Percentiles rank a stretch among this genome's conserved stretches.
phyloP scores from a whole-genome alignment of 2,329 filamentous ascomycete species.

The Akanthomyces muscarius region DNA sequence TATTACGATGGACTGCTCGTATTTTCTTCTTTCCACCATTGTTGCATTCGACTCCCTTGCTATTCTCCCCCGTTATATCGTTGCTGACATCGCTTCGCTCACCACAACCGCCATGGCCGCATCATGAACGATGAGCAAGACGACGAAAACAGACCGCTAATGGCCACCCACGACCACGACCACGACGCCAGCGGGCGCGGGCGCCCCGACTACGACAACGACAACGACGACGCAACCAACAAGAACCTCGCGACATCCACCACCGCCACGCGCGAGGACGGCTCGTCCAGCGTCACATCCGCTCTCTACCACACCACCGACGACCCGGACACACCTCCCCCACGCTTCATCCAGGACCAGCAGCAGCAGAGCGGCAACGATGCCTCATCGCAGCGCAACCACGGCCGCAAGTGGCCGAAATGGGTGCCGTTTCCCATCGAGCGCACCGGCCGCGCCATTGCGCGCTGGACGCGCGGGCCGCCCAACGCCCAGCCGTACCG shows the following conservation, averaged over 20 bases:
- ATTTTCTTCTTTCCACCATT: neutral
- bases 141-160: constrained; percentile 25
- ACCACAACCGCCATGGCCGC: constrained; percentile 7
- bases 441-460: constrained; percentile 39
- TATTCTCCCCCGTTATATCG: neutral
- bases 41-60: neutral
- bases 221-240: neutral
- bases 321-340: constrained; percentile 40
- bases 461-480: constrained; percentile 54
- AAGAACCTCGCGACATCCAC: constrained; percentile 11
- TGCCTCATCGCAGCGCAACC: constrained; percentile 6
- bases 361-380: constrained; percentile 9
- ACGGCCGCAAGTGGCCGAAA: constrained; percentile 44
- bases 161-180: constrained; percentile 18
- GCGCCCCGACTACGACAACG: neutral
- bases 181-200: constrained; percentile 9
- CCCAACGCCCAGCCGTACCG: constrained; percentile 42
- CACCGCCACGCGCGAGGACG: constrained; percentile 8
- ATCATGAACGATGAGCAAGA: constrained; percentile 19
- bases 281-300: constrained; percentile 19
- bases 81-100: neutral
- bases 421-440: constrained; percentile 58
- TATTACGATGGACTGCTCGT: neutral
- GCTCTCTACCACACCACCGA: constrained; percentile 17
- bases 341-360: constrained; percentile 58